Conservation (phyloP, 169 alveolate genomes). For the Plasmodium billcollinsi region DNA sequence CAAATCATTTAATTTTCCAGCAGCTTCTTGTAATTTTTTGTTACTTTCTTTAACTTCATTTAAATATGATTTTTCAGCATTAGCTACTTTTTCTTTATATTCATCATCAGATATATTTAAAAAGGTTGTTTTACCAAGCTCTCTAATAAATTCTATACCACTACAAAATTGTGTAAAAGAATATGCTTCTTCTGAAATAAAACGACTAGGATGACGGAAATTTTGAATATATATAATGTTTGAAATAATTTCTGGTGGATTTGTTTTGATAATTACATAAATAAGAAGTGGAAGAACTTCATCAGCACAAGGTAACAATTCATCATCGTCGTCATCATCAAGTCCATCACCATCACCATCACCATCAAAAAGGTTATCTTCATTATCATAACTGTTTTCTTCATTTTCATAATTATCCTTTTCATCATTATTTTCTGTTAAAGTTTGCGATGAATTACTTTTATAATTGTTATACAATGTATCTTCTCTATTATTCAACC, state of each 20-base stretch:
- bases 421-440: too few relatives aligned
- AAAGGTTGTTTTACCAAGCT: conserved; percentile 73
- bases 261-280: conserved; percentile 85
- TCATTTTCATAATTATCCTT: too few relatives aligned
- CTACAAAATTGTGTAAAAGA: conserved; percentile 88
- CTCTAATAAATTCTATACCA: conserved; percentile 86
- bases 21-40: conserved; percentile 70
- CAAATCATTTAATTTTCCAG: conserved; percentile 62
- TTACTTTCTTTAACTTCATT: conserved; percentile 73
- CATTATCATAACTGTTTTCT: not conserved
- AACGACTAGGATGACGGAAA: conserved; percentile 88
- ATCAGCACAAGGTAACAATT: conserved; percentile 87
- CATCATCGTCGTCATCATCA: conserved; percentile 13
- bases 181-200: conserved; percentile 89
- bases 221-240: conserved; percentile 85
- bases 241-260: conserved; percentile 89
- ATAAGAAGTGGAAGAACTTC: conserved; percentile 89
- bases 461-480: too few relatives aligned
- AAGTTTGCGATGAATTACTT: too few relatives aligned
- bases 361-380: not conserved
- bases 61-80: conserved; percentile 57
- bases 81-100: conserved; percentile 49
- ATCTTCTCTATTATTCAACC: too few relatives aligned
- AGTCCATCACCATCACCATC: not conserved
- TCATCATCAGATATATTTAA: conserved; percentile 77